Base-by-base conservation (phyloP, 768 basidiomycete species). In the Podaxis pistillaris region DNA sequence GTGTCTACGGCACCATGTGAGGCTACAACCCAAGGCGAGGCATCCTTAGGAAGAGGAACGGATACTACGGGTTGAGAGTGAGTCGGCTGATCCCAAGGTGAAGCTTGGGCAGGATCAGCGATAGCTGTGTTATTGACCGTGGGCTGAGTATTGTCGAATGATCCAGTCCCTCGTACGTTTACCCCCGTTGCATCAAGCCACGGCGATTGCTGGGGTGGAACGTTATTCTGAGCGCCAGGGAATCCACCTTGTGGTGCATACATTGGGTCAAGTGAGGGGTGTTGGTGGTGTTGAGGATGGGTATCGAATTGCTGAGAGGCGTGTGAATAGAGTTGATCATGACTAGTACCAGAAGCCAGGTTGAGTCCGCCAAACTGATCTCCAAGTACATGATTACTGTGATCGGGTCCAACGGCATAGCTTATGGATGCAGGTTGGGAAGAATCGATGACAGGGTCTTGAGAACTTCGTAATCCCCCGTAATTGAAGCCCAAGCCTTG, bases 1-100 rank as follows among this genome's bases (percentile, higher is more conserved):
- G 83, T 82, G 38, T 83, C 79, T 0, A 76, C 70, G 38, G 70
- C 68, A 24, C 77, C 77, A 58, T 85, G 76, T 4, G 83, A 81
- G 11, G 83, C 76, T 55, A 75, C 71, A 52, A 79, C 70, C 88
- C 88, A 89, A 3, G 86, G 81, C 1, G 87, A 84, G 54, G 81
- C 76, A 15, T 86, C 81, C 36, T 72, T 69, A 19, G 69, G 52
- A 41, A 73, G 70, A 13, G 75, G 66, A 50, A 56, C 60, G 56
- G 75, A 64, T 40, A 67, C 67, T 9, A 72, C 67, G 24, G 67
- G 58, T 56, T 73, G 72, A 22, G 67, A 56, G 54, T 73, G 72
- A 22, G 59, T 65, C 33, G 73, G 41, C 50, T 70, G 71, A 49
- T 68, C 73, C 84, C 83, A 79, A 40, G 78, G 78, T 2, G 76